Conservation (phyloP, 2,329 filamentous ascomycete species). For the Trichoderma atroviride region DNA sequence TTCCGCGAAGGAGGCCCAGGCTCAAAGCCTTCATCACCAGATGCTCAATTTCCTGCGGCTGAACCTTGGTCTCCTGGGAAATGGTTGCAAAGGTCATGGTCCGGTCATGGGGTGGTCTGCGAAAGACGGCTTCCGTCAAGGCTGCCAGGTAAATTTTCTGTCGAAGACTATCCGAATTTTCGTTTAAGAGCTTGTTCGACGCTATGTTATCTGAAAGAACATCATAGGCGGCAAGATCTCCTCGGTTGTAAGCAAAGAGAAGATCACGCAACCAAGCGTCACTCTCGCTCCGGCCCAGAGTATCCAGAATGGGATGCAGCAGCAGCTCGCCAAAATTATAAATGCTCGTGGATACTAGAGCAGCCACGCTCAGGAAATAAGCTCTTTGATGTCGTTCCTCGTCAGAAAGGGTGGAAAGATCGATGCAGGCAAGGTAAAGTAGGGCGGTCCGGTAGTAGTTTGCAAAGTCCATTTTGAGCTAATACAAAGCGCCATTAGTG, state of each 20-base stretch:
- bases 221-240: constrained; percentile 87
- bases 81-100: constrained; percentile 92
- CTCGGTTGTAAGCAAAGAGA: constrained; percentile 97
- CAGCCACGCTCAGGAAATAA: constrained; percentile 90
- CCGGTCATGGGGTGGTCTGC: constrained; percentile 90
- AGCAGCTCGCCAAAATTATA: constrained; percentile 99
- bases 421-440: constrained; percentile 94
- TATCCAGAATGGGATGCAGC: constrained; percentile 91
- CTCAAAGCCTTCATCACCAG: constrained; percentile 99
- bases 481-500: not conserved
- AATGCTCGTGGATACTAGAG: constrained; percentile 89
- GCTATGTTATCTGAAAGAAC: constrained; percentile 78
- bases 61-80: constrained; percentile 87
- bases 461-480: constrained; percentile 84
- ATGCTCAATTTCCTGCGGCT: constrained; percentile 91
- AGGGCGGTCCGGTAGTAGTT: constrained; percentile 97
- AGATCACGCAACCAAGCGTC: constrained; percentile 90
- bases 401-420: constrained; percentile 72
- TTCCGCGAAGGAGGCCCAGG: constrained; percentile 83
- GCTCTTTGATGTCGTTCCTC: constrained; percentile 80
- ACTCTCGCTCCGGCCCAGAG: constrained; percentile 68
- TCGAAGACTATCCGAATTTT: constrained; percentile 82
- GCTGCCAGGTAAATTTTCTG: constrained; percentile 98
- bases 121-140: constrained; percentile 94
- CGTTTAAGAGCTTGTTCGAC: constrained; percentile 75